Evolutionary conservation across 306 rosid species (phyloP), one percentile per base, ranked within the genome.

Genomic region (Cyamopsis tetragonoloba): DNA sequence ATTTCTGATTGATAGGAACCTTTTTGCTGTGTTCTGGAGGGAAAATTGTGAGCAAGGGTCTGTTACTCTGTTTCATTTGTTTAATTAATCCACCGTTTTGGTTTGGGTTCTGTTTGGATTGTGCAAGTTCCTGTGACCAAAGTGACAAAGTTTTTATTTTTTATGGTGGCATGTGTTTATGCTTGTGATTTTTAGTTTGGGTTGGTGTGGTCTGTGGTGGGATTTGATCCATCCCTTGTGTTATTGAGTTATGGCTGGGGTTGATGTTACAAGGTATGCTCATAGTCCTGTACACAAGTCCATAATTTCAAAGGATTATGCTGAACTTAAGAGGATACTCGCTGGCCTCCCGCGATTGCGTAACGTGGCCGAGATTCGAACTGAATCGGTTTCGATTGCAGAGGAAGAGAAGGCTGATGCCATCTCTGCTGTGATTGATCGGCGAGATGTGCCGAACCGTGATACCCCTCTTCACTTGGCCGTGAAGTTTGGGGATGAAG

Each of bases 381-480:
- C 90, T 0, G 99, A 90, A 57, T 79, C 83, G 1, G 82, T 80
- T 42, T 89, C 99, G 0, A 27, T 80, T 12, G 79, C 80, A 2
- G 99, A 93, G 85, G 99, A 93, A 71, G 96, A 79, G 81, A 93
- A 90, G 81, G 99, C 95, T 26, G 97, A 88, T 58, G 84, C 82
- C 22, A 86, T 95, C 2, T 63, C 97, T 57, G 85, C 92, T 7
- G 79, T 82, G 57, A 81, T 95, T 77, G 97, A 95, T 73, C 74
- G 96, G 38, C 86, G 99, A 0, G 99, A 95, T 61, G 99, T 95
- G 34, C 92, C 86, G 0, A 88, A 90, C 59, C 95, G 96, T 1
- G 97, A 90, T 44, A 88, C 99, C 4, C 89, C 99, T 43, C 95
- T 95, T 66, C 99, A 95, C 73, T 78, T 95, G 83, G 97, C 99